Base-by-base conservation (phyloP, 306 rosid genomes). In the Boehmeria nivea region DNA sequence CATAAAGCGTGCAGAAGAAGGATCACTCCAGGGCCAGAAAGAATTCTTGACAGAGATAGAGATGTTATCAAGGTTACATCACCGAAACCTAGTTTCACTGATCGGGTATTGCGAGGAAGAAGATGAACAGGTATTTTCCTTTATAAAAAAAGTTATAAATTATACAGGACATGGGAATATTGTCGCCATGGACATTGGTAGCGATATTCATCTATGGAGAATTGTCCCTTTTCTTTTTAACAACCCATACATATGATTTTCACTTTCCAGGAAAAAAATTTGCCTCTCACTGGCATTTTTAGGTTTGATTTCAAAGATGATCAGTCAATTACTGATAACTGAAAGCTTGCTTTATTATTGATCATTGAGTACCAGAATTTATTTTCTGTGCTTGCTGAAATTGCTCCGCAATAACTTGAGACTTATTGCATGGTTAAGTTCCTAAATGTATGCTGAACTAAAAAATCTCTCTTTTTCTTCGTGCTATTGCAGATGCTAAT, bases 11-110 rank as follows among this genome's bases (percentile, higher is more conserved):
- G 96, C 85, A 50, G 87, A 76, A 64, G 85, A 77, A 76, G 83
- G 82, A 63, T 88, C 96, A 53, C 67, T 88, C 34, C 96, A 88
- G 72, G 96, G 96, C 47, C 80, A 77, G 66, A 84, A 66, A 49
- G 96, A 88, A 78, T 88, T 88, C 52, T 73, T 84, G 79, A 88
- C 96, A 23, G 96, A 88, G 78, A 84, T 88, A 63, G 72, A 84
- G 61, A 77, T 88, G 49, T 68, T 88, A 26, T 88, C 96, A 56
- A 76, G 96, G 76, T 48, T 88, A 46, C 96, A 88, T 64, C 96
- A 88, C 71, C 78, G 94, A 28, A 84, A 88, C 72, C 82, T 88
- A 24, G 96, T 88, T 48, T 62, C 87, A 1, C 54, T 88, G 57
- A 53, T 84, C 14, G 96, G 96, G 54, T 88, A 79, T 56, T 88